Percentiles rank a stretch among this genome's conserved stretches.
These are phyloP conservation scores for Solanum piurae DNA, from an alignment of 257 asterid species.

Conservation along the genomic window DNA sequence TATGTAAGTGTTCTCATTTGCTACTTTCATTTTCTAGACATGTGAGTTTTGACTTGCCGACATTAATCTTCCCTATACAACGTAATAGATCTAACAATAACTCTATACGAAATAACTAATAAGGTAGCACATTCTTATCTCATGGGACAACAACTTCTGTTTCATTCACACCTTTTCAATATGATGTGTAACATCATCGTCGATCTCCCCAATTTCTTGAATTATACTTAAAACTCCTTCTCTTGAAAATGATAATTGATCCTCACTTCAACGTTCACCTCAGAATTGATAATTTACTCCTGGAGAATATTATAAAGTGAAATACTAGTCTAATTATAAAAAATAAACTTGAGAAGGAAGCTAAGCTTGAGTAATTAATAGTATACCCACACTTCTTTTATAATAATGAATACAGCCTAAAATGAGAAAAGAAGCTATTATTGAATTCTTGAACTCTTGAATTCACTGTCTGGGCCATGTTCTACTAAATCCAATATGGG, in stretches of 20 bases:
- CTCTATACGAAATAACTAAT: background rate
- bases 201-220: background rate
- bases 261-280: background rate
- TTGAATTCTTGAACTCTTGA: background rate
- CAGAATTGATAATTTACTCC: background rate
- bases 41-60: background rate
- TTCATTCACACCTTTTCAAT: background rate
- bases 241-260: background rate
- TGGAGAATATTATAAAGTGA: background rate
- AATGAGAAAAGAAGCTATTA: background rate
- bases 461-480: background rate
- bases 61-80: background rate
- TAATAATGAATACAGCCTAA: background rate
- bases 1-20: background rate
- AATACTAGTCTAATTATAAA: background rate
- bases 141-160: background rate
- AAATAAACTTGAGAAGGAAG: background rate
- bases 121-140: background rate
- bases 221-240: background rate
- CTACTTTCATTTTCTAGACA: background rate
- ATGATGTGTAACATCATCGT: background rate
- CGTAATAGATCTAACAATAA: background rate
- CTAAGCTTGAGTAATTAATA: background rate
- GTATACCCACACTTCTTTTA: background rate
- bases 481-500: background rate